Evolutionary conservation across 2,329 filamentous ascomycete genomes (phyloP), one percentile per base, ranked within the genome.

Genomic region (Chaetomiaceae sp.): DNA sequence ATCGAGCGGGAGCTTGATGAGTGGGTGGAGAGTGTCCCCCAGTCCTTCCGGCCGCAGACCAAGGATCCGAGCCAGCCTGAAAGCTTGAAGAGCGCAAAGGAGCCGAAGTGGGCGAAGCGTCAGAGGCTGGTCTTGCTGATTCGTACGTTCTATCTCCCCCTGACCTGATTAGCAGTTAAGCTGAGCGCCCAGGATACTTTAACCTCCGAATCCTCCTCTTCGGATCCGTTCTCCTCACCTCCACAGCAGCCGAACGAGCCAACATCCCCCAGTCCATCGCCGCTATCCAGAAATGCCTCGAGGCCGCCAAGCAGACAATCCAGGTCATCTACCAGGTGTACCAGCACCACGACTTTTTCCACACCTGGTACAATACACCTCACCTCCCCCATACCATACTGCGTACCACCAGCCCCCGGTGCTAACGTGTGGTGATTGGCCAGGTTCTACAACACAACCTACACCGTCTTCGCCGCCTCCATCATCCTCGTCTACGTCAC

Each of bases 391-490:
- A n/a, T n/a, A n/a, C n/a, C n/a, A n/a, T n/a, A n/a, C n/a, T n/a
- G n/a, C n/a, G n/a, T n/a, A n/a, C n/a, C n/a, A n/a, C n/a, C n/a
- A n/a, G n/a, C n/a, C n/a, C n/a, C n/a, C n/a, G n/a, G n/a, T n/a
- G n/a, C n/a, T n/a, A n/a, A n/a, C n/a, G n/a, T n/a, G n/a, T n/a
- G n/a, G n/a, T 27, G 9, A 27, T 27, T 27, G 25, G 5, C 8
- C 33, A 47, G 44, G 44, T 47, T 47, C 33, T 47, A 47, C 33
- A 47, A 47, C 33, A 47, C 44, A 6, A 47, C 44, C 15, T 47
- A 47, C 33, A 47, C 44, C 27, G 33, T 47, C 14, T 47, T 47
- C 15, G 44, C 44, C 20, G 31, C 44, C 4, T 47, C 44, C 31
- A 47, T 47, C 20, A 47, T 47, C 7, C 33, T 47, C 8, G 44